These are phyloP conservation scores for Ochetophila trinervis DNA, from an alignment of 306 rosid genomes.

Conservation along the genomic window DNA sequence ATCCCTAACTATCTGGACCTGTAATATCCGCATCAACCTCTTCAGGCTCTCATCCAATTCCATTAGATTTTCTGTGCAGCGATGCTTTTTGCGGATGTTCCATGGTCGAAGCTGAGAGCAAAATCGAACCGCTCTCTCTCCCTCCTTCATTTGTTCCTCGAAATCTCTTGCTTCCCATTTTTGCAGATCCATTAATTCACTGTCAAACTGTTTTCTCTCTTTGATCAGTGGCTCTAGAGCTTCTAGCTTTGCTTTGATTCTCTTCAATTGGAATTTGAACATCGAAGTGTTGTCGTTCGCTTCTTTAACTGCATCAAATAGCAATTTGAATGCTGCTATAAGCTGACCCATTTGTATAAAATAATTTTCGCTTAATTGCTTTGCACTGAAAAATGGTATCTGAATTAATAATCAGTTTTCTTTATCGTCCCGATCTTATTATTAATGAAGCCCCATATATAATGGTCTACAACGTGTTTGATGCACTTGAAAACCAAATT, in stretches of 20 bases:
- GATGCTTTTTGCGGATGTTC: constrained; percentile 22
- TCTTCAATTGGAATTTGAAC: constrained; percentile 26
- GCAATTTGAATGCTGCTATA: constrained; percentile 23
- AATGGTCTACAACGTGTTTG: no score
- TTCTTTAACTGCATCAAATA: constrained; percentile 14
- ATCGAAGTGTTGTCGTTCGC: constrained; percentile 19
- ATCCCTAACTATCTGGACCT: constrained; percentile 20
- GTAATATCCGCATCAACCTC: constrained; percentile 19
- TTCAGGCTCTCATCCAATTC: constrained; percentile 18
- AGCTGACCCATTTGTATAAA: not conserved
- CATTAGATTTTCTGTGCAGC: constrained; percentile 32
- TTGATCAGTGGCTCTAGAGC: constrained; percentile 19
- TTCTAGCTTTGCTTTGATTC: constrained; percentile 14
- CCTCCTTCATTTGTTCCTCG: constrained; percentile 16
- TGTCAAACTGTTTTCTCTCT: constrained; percentile 24
- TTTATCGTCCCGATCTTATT: no score
- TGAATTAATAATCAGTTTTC: no score
- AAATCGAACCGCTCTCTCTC: constrained; percentile 26
- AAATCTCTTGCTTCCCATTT: constrained; percentile 21
- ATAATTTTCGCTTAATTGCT: no score
- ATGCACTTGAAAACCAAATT: no score
- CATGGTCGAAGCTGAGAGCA: constrained; percentile 35
- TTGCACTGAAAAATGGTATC: no score
- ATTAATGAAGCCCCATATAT: no score
- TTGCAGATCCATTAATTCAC: constrained; percentile 23